phyloP scores from a whole-genome alignment of 352 stramenopile species.

The Pythium apleroticum region DNA sequence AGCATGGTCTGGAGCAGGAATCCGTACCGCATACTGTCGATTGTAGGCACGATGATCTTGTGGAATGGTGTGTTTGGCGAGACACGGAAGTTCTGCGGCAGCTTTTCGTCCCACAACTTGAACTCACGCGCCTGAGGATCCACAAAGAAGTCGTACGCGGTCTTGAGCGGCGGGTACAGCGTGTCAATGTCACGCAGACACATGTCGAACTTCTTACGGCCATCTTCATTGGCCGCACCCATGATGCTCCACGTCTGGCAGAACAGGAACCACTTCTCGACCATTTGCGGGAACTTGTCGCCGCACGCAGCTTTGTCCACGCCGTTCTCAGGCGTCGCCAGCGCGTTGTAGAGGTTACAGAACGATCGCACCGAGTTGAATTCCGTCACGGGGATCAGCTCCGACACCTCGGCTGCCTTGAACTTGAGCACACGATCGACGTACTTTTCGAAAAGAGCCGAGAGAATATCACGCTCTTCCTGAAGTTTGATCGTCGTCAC shows the following conservation, averaged over 20 bases:
- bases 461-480: conserved; percentile 72
- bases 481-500: conserved; percentile 52
- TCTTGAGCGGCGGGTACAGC: conserved; percentile 90
- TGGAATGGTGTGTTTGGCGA: conserved; percentile 72
- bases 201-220: conserved; percentile 81
- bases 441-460: conserved; percentile 81
- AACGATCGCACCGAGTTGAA: conserved; percentile 87
- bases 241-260: conserved; percentile 87
- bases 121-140: conserved; percentile 77
- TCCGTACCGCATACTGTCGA: conserved; percentile 82
- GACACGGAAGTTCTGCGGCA: conserved; percentile 75
- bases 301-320: conserved; percentile 59
- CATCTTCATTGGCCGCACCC: conserved; percentile 82
- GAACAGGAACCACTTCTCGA: conserved; percentile 88
- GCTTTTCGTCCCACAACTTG: conserved; percentile 84
- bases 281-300: conserved; percentile 61
- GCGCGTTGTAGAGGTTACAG: conserved; percentile 83
- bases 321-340: conserved; percentile 69
- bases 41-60: conserved; percentile 87
- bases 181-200: conserved; percentile 92
- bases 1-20: conserved; percentile 84
- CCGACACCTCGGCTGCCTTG: conserved; percentile 59
- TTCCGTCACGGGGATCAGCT: conserved; percentile 74
- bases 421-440: conserved; percentile 72
- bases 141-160: conserved; percentile 93